Evolutionary conservation across 2,329 filamentous ascomycete species (phyloP), one percentile per base, ranked within the genome.

Genomic region (Colletotrichum lindemuthianum): DNA sequence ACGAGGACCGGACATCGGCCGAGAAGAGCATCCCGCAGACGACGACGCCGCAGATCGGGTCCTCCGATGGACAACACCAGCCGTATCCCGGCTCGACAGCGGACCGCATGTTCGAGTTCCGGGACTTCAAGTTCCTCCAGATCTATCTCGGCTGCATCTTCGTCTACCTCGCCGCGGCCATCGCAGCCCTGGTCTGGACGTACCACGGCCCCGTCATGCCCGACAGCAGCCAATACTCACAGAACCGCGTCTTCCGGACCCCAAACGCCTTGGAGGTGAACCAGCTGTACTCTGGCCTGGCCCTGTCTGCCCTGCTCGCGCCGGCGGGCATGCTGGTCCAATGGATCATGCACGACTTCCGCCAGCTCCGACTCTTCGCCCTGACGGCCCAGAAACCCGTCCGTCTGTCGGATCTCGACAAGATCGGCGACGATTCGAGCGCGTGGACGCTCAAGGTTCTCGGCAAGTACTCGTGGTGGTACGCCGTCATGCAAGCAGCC

Each of bases 321-420:
- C 59, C 59, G 8, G 59, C 59, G 2, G 59, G 59, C 11, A 63
- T 63, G 59, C 8, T 63, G 33, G 59, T 63, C 4, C 59, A 63
- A 36, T 58, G 59, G 59, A 63, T 63, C 16, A 63, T 58, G 59
- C 52, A 57, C 53, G 47, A 51, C 3, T 63, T 63, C 16, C 53
- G 59, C 8, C 59, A 63, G 4, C 45, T 63, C 4, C 52, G 59
- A 4, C 45, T 63, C 10, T 63, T 58, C 34, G 59, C 53, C 24
- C 53, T 63, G 9, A 51, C 59, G 6, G 59, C 59, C 16, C 59
- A 63, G 37, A 39, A 45, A 10, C 52, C 52, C 7, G 59, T 61
- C 1, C 33, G 33, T 9, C 37, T 57, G 13, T 51, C 59, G 4
- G 59, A 61, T 10, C 33, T 61, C 12, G 52, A 61, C 33, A 57